These are phyloP conservation scores for Rhododendron henanense DNA, from an alignment of 148 eudicot species.

Conservation along the genomic window DNA sequence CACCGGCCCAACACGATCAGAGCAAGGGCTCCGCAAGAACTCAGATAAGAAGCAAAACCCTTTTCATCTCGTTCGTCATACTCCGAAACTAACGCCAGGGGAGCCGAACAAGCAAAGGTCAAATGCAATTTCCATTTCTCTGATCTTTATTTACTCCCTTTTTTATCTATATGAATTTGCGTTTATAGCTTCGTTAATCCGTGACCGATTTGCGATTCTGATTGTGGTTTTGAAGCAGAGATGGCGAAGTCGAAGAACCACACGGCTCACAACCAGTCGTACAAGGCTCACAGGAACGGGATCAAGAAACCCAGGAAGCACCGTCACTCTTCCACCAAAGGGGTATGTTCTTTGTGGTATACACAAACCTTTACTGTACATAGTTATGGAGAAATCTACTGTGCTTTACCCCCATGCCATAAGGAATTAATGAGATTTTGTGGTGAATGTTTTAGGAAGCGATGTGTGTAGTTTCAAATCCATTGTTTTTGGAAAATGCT, in stretches of 20 bases:
- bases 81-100: not conserved
- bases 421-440: not conserved
- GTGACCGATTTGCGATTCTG: not conserved
- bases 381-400: not conserved
- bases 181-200: not conserved
- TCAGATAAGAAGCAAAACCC: not conserved
- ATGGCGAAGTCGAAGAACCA: slow-evolving; percentile 95
- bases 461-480: not conserved
- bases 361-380: not conserved
- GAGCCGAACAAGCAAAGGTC: not conserved
- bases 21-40: not conserved
- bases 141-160: not conserved
- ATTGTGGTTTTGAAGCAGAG: not conserved
- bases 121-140: not conserved
- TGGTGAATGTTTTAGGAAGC: not conserved
- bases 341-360: slow-evolving; percentile 33
- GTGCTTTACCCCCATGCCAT: not conserved
- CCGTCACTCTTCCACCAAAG: slow-evolving; percentile 83
- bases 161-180: not conserved
- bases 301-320: slow-evolving; percentile 82
- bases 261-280: slow-evolving; percentile 84
- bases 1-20: not conserved
- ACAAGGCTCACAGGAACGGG: slow-evolving; percentile 79
- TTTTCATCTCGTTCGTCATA: not conserved
- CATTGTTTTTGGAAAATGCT: not conserved